Conservation (phyloP, 2,329 filamentous ascomycete species). For the Corinectria fuckeliana region DNA sequence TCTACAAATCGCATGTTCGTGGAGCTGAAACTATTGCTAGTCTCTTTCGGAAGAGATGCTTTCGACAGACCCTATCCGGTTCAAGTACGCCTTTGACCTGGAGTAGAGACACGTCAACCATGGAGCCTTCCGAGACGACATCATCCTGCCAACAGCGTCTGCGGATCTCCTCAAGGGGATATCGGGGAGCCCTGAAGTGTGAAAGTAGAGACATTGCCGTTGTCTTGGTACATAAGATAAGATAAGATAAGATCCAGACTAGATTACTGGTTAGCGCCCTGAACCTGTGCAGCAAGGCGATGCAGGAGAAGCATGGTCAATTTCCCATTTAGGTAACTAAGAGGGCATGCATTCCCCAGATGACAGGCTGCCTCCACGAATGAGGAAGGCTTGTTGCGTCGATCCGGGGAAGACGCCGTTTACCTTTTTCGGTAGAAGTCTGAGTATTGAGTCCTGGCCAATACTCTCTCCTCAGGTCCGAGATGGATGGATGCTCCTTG, state of each 20-base stretch:
- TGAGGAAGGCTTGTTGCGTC: not conserved
- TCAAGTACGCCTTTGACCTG: conserved; percentile 61
- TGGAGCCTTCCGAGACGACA: not conserved
- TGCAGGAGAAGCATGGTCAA: not conserved
- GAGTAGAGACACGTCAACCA: conserved; percentile 52
- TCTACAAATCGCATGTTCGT: conserved; percentile 5
- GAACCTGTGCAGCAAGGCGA: not conserved
- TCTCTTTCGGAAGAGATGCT: conserved; percentile 52
- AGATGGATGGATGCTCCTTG: not conserved
- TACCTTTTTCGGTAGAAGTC: not conserved
- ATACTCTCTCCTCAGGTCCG: too few species aligned
- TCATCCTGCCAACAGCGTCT: conserved; percentile 48
- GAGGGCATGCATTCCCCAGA: not conserved
- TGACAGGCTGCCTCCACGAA: not conserved
- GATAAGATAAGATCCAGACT: too few species aligned
- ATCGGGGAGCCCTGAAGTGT: too few species aligned
- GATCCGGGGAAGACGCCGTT: not conserved
- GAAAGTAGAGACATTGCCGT: too few species aligned
- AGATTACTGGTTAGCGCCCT: not conserved
- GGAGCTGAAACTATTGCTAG: conserved; percentile 1
- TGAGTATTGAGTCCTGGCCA: too few species aligned
- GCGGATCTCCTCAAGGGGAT: conserved; percentile 54
- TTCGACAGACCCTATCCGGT: conserved; percentile 57
- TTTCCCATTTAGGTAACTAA: conserved; percentile 3
- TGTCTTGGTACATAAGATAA: too few species aligned